Evolutionary conservation across 148 eudicot species (phyloP).

Genomic region (Cornus kousa): DNA sequence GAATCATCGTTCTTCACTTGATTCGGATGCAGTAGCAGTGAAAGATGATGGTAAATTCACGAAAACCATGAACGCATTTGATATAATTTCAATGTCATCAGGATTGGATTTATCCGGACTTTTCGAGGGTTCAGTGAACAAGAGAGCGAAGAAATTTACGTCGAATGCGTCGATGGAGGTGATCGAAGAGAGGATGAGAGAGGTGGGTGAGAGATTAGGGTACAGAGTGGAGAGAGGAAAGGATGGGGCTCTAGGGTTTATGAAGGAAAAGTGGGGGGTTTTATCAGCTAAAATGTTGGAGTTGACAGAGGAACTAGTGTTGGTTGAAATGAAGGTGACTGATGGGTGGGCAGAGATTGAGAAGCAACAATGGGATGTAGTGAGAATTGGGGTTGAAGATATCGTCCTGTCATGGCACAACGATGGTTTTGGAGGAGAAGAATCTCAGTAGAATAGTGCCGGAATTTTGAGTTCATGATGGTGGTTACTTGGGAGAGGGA

Average conservation of each 20-base stretch:
- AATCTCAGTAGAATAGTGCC: too few species aligned
- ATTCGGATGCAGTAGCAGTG: constrained; percentile 18
- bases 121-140: constrained; percentile 30
- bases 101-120: constrained; percentile 70
- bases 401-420: constrained; percentile 56
- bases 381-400: constrained; percentile 52
- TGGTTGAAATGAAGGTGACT: constrained; percentile 59
- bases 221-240: constrained; percentile 53
- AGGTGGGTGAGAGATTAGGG: constrained; percentile 52
- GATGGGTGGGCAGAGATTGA: constrained; percentile 44
- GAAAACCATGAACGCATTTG: constrained; percentile 65
- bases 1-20: background rate
- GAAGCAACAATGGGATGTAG: constrained; percentile 53
- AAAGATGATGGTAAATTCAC: constrained; percentile 37
- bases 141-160: constrained; percentile 58
- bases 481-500: too few species aligned
- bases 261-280: constrained; percentile 44
- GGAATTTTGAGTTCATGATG: too few species aligned
- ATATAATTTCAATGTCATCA: constrained; percentile 71
- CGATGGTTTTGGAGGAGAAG: background rate
- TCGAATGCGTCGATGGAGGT: constrained; percentile 28
- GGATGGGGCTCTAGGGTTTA: constrained; percentile 40
- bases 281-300: constrained; percentile 44
- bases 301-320: constrained; percentile 43
- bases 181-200: constrained; percentile 50